phyloP scores from a whole-genome alignment of 2,329 filamentous ascomycete species.

The Trichoderma sp. region DNA sequence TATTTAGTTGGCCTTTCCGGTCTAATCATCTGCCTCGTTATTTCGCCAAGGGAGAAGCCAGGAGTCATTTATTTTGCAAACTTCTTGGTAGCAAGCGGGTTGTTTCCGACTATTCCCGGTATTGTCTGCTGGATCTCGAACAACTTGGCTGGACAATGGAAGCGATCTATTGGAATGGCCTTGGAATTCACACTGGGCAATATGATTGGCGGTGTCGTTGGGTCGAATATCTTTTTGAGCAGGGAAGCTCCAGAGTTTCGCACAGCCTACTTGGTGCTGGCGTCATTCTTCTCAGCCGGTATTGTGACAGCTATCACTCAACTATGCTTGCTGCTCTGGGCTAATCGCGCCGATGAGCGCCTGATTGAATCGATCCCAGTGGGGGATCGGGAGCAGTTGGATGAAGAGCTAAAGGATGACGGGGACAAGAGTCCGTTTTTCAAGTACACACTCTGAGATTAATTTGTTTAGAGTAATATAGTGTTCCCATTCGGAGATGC shows the following conservation, averaged over 20 bases:
- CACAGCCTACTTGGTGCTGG: neutral
- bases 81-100: neutral
- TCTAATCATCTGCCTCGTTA: neutral
- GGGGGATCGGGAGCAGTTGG: neutral
- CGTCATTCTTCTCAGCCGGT: neutral
- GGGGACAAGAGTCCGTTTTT: neutral
- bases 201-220: neutral
- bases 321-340: neutral
- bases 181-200: neutral
- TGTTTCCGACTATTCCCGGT: neutral
- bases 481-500: neutral
- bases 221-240: neutral
- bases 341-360: neutral
- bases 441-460: neutral
- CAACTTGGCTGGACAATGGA: neutral
- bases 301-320: neutral
- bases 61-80: neutral
- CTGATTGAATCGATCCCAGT: neutral
- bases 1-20: neutral
- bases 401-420: neutral
- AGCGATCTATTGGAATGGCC: neutral
- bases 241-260: neutral
- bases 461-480: neutral
- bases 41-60: neutral
- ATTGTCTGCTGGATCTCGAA: neutral